phyloP scores from a whole-genome alignment of 495 filamentous ascomycete species.

The Sabuloglossum arenarium region DNA sequence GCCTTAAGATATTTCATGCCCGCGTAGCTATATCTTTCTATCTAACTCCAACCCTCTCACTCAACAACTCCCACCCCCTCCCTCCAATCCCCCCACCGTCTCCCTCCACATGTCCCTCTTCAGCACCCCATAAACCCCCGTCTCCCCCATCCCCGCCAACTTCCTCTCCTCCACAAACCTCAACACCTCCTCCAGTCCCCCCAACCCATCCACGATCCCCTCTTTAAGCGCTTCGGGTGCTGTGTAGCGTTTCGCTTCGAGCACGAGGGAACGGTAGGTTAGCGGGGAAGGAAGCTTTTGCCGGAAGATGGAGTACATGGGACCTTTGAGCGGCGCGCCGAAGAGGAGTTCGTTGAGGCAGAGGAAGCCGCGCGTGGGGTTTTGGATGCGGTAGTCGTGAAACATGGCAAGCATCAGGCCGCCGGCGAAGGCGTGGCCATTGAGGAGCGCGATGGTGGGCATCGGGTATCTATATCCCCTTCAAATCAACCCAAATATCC shows the following conservation, averaged over 20 bases:
- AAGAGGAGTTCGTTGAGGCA: slow-evolving; percentile 68
- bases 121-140: slow-evolving; percentile 41
- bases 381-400: slow-evolving; percentile 65
- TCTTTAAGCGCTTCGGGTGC: slow-evolving; percentile 35
- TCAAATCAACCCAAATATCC: not conserved
- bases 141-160: slow-evolving; percentile 34
- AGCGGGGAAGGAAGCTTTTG: slow-evolving; percentile 33
- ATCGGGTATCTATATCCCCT: slow-evolving; percentile 36
- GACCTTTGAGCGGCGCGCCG: slow-evolving; percentile 44
- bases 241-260: slow-evolving; percentile 46
- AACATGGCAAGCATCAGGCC: slow-evolving; percentile 68
- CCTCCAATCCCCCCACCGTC: slow-evolving; percentile 19
- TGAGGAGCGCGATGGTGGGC: slow-evolving; percentile 59
- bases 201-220: slow-evolving; percentile 47
- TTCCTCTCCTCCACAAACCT: slow-evolving; percentile 31
- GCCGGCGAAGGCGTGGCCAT: slow-evolving; percentile 66
- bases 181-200: slow-evolving; percentile 34
- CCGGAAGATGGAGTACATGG: slow-evolving; percentile 56
- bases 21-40: too few relatives aligned
- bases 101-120: slow-evolving; percentile 57
- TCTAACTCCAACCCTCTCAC: too few relatives aligned
- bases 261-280: slow-evolving; percentile 38
- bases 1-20: too few relatives aligned
- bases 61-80: not conserved
- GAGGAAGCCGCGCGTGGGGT: slow-evolving; percentile 40